A percentile compares a stretch with the other conserved stretches of the same genome.
phyloP scores from a whole-genome alignment of 176 grass and related monocot genomes.

The Rhynchospora breviuscula region DNA sequence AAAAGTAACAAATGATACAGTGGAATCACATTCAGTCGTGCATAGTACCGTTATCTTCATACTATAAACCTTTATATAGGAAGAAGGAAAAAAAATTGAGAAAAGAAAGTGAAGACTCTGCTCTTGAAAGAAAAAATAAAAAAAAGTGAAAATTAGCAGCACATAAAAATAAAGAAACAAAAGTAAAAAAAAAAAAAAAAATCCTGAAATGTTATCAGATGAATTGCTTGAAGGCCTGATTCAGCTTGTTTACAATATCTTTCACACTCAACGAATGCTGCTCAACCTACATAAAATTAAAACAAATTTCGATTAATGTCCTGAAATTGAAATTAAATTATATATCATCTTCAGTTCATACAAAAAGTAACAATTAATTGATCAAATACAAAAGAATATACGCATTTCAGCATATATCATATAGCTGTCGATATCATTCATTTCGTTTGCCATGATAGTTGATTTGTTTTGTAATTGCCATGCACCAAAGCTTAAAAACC shows the following conservation, averaged over 20 bases:
- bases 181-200: no score
- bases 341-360: not conserved
- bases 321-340: not conserved
- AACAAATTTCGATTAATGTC: not conserved
- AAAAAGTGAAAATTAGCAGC: no score
- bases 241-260: constrained; percentile 85
- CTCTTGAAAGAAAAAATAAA: no score
- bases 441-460: not conserved
- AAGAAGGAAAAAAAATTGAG: no score
- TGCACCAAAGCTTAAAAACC: not conserved
- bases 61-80: no score
- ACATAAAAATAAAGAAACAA: no score
- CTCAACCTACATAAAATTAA: constrained; percentile 49
- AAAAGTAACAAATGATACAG: no score
- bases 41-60: no score
- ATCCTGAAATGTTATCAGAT: constrained; percentile 14
- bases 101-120: no score
- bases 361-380: not conserved
- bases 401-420: not conserved
- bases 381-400: not conserved
- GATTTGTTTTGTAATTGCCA: not conserved
- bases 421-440: not conserved
- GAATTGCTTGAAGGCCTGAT: constrained; percentile 58
- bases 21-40: no score
- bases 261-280: constrained; percentile 67